A percentile compares a stretch with the other conserved stretches of the same genome.
Evolutionary conservation across 2,329 filamentous ascomycete species (phyloP).

Genomic region (Penicillium sp.): DNA sequence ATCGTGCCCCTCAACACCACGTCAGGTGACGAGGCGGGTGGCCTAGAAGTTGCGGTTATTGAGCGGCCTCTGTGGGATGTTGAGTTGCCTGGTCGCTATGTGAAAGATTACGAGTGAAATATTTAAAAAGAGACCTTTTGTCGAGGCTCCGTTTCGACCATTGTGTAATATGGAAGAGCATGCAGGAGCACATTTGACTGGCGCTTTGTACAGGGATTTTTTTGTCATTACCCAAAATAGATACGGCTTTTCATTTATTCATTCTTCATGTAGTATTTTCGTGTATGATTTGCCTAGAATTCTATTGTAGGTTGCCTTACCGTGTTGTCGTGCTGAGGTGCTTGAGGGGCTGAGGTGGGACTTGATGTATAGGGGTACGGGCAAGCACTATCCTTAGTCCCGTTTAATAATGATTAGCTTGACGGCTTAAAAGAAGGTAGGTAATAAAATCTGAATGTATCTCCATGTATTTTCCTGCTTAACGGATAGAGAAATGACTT

Average conservation of each 20-base stretch:
- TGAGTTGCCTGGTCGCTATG: slow-evolving; percentile 71
- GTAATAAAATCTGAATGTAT: neutral
- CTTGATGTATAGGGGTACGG: neutral
- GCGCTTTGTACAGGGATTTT: slow-evolving; percentile 23
- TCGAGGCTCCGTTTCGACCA: slow-evolving; percentile 7
- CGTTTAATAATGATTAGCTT: neutral
- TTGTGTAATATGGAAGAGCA: slow-evolving; percentile 17
- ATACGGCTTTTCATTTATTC: neutral
- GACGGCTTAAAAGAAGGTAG: neutral
- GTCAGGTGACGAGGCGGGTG: slow-evolving; percentile 30
- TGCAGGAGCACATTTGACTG: slow-evolving; percentile 21
- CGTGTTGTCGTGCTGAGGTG: neutral
- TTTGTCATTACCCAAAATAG: slow-evolving; percentile 13
- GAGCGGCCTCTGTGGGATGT: slow-evolving; percentile 84
- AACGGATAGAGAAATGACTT: neutral
- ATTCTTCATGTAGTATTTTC: neutral
- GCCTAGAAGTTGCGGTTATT: slow-evolving; percentile 76
- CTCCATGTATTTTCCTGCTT: neutral
- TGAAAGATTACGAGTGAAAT: slow-evolving; percentile 53
- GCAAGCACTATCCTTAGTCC: no score
- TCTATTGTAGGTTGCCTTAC: neutral
- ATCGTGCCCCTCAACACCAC: slow-evolving; percentile 55
- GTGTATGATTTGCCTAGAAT: neutral
- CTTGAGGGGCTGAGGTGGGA: no score
- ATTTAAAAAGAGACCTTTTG: slow-evolving; percentile 1